phyloP scores from a whole-genome alignment of 345 rosid genomes.

The Gossypium sturtianum region DNA sequence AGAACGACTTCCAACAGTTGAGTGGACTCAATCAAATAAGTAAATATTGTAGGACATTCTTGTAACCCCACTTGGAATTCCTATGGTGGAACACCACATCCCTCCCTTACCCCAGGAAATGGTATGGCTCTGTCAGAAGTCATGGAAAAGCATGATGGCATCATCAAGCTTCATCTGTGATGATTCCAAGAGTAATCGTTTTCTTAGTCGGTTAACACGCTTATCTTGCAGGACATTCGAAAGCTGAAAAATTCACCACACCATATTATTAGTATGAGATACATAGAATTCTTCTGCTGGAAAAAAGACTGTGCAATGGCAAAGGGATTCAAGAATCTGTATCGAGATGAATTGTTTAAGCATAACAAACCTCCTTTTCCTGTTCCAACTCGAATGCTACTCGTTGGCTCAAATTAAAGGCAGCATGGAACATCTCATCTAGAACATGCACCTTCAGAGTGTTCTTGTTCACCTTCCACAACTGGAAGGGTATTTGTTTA shows the following conservation, averaged over 20 bases:
- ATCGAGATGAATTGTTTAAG: neutral
- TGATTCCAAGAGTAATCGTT: slow-evolving; percentile 37
- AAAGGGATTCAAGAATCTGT: neutral
- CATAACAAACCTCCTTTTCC: slow-evolving; percentile 55
- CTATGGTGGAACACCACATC: neutral
- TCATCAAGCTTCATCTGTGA: slow-evolving; percentile 63
- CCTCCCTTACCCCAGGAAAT: neutral
- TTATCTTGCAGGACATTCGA: slow-evolving; percentile 31
- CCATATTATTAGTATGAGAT: neutral
- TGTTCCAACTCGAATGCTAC: slow-evolving; percentile 51
- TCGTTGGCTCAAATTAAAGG: slow-evolving; percentile 64
- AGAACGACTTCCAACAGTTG: neutral
- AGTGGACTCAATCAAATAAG: neutral
- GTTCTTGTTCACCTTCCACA: slow-evolving; percentile 75
- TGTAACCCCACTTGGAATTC: neutral
- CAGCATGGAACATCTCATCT: slow-evolving; percentile 84
- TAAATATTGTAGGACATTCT: neutral
- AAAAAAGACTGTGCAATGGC: neutral
- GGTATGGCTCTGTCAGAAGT: slow-evolving; percentile 36
- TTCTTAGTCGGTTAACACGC: slow-evolving; percentile 31
- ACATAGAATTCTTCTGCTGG: neutral
- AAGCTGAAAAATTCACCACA: slow-evolving; percentile 35
- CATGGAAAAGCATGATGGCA: slow-evolving; percentile 72
- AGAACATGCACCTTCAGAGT: slow-evolving; percentile 38
- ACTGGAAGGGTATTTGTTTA: slow-evolving; percentile 29